Conservation (phyloP, 2,329 filamentous ascomycete species). For the Arthrobotrys sinensis region DNA sequence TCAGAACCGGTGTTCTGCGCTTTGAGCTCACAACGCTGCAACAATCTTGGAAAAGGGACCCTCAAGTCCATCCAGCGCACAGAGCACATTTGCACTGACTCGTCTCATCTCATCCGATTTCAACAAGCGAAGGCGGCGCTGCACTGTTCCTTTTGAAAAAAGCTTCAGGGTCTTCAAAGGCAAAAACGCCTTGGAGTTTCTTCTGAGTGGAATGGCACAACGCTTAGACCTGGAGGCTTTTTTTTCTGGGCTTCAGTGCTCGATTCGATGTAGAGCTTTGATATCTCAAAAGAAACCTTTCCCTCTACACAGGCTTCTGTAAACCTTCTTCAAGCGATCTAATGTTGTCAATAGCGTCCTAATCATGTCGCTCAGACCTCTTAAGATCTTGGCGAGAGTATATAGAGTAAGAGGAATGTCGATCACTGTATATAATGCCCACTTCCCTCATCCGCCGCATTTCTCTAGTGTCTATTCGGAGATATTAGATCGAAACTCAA, state of each 20-base stretch:
- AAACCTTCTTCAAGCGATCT: background rate
- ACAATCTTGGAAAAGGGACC: background rate
- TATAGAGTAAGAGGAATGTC: constrained; percentile 40
- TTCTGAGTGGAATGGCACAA: constrained; percentile 10
- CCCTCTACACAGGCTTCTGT: background rate
- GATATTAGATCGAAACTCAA: constrained; percentile 4
- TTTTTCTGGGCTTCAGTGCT: background rate
- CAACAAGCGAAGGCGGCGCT: constrained; percentile 14
- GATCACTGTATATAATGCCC: constrained; percentile 31
- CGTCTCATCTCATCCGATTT: constrained; percentile 23
- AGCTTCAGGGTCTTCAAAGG: background rate
- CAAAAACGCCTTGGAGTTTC: background rate
- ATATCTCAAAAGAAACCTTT: background rate
- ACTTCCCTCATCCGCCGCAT: background rate
- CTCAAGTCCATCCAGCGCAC: background rate
- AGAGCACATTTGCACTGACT: constrained; percentile 2
- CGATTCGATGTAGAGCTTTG: constrained; percentile 2
- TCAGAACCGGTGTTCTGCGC: background rate
- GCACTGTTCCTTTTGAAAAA: too few relatives aligned
- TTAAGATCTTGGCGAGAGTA: constrained; percentile 1
- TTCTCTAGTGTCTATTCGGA: constrained; percentile 5
- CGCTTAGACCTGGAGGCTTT: constrained; percentile 11
- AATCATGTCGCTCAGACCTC: constrained; percentile 39
- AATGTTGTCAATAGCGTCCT: constrained; percentile 2
- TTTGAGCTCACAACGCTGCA: constrained; percentile 4